Evolutionary conservation across 2,329 filamentous ascomycete species (phyloP).

Genomic region (Paracoccidioides brasiliensis): DNA sequence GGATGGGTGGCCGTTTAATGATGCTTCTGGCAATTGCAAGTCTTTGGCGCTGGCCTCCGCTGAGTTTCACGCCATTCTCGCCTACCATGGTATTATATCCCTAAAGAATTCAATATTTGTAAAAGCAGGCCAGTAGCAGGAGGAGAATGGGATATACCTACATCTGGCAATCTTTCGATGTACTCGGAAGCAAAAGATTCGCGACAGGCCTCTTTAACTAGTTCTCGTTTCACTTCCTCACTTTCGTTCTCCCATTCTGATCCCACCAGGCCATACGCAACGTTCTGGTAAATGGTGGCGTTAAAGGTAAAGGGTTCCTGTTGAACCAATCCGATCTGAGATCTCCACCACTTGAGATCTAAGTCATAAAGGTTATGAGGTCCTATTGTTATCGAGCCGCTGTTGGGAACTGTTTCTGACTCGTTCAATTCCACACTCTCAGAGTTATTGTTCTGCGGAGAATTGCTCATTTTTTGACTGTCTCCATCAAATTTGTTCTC

Average conservation of each 20-base stretch:
- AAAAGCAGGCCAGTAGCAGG: not conserved
- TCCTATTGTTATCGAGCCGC: slow-evolving; percentile 42
- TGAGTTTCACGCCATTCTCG: slow-evolving; percentile 63
- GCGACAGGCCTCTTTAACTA: slow-evolving; percentile 47
- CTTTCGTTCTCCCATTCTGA: slow-evolving; percentile 24
- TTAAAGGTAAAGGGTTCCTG: slow-evolving; percentile 59
- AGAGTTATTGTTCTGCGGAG: not conserved
- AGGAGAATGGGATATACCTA: slow-evolving; percentile 1
- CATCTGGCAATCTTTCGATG: slow-evolving; percentile 46
- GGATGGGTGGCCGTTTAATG: slow-evolving; percentile 50
- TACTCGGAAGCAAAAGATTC: slow-evolving; percentile 60
- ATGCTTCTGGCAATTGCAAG: slow-evolving; percentile 63
- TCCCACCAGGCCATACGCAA: slow-evolving; percentile 42
- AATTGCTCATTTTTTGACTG: not conserved
- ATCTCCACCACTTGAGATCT: slow-evolving; percentile 48
- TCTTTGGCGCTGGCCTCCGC: slow-evolving; percentile 75
- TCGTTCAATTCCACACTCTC: not conserved
- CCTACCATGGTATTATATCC: slow-evolving; percentile 64
- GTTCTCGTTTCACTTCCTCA: slow-evolving; percentile 32
- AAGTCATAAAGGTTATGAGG: slow-evolving; percentile 42
- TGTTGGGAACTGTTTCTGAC: slow-evolving; percentile 4
- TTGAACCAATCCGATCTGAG: slow-evolving; percentile 50
- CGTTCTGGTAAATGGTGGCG: slow-evolving; percentile 50
- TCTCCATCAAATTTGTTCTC: not conserved
- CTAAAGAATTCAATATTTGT: slow-evolving; percentile 21